Conservation (phyloP, 148 eudicot genomes). For the Nepenthes mirabilis region DNA sequence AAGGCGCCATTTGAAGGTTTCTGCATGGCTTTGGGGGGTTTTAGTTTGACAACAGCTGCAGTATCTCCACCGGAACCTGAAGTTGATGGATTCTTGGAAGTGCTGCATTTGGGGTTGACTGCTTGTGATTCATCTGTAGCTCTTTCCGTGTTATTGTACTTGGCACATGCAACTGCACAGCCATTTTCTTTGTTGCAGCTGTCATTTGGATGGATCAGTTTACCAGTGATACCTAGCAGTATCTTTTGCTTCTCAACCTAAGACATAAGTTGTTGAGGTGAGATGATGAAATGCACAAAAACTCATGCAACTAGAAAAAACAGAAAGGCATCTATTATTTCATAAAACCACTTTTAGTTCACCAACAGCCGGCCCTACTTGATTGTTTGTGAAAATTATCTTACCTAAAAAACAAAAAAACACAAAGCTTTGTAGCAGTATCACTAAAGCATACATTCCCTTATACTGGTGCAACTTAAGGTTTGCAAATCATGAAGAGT, state of each 20-base stretch:
- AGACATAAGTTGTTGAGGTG: conserved; percentile 5
- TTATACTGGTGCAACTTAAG: too few species aligned
- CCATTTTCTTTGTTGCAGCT: conserved; percentile 15
- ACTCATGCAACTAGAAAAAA: not conserved
- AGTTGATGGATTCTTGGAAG: conserved; percentile 15
- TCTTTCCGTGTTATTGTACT: conserved; percentile 4
- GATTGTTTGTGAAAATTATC: too few species aligned
- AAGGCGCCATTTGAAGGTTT: conserved; percentile 38
- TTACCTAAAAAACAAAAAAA: not conserved
- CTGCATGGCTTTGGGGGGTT: conserved; percentile 29
- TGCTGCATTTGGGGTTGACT: conserved; percentile 9
- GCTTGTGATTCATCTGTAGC: conserved; percentile 11
- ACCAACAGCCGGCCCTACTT: not conserved
- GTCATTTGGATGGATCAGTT: conserved; percentile 18
- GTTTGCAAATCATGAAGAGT: too few species aligned
- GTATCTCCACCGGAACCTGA: conserved; percentile 15
- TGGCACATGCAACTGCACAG: conserved; percentile 10
- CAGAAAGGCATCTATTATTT: not conserved
- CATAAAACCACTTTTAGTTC: not conserved
- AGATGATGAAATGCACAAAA: not conserved
- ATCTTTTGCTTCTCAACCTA: conserved; percentile 94
- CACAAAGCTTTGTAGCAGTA: not conserved
- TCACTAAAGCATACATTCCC: too few species aligned
- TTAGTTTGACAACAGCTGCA: conserved; percentile 18
- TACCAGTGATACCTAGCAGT: conserved; percentile 41